Base-by-base conservation (phyloP, 768 basidiomycete genomes). In the Suillus weaverae region DNA sequence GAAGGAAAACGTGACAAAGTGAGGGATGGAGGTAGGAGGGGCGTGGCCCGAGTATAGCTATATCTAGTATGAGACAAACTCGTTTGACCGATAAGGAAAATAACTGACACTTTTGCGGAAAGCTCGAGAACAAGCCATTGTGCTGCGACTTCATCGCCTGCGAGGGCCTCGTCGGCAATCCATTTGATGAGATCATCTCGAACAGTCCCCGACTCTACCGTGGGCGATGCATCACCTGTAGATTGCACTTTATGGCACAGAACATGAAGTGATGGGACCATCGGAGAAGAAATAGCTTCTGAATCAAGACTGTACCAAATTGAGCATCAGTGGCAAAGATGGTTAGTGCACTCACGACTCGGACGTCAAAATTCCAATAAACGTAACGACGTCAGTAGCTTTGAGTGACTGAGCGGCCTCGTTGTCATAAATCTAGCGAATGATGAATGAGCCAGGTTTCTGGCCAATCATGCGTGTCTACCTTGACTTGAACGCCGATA, bases 401-500 rank as follows among this genome's bases (percentile, higher is more conserved):
- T 85, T 88, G 56, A 89, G 76, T 0, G 76, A 71, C 26, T 86
- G 81, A 1, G 78, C 71, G 22, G 74, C 68, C n/a, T 72, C 65
- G 51, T 70, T 73, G 60, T 86, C 85, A 67, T 92, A 92, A 46
- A 92, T 77, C 89, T 93, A 67, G 54, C 20, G 18, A 35, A 30
- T 71, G 35, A 67, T 44, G 1, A 30, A 48, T 67, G 14, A 59
- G 11, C 2, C 30, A 3, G 0, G 69, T 14, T 36, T 54, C 46
- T 63, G 62, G 10, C 22, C 3, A 13, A 33, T 10, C 32, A 11
- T 5, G 1, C 32, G 10, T 22, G 16, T 35, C 61, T 62, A 90
- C 90, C 82, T 92, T 93, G 69, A 90, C 78, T 75, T 90, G 89
- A 5, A 85, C 83, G 16, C 90, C 92, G n/a, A 91, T 70, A 70